phyloP scores from a whole-genome alignment of 2,329 filamentous ascomycete species.

The Lecanicillium sp. region DNA sequence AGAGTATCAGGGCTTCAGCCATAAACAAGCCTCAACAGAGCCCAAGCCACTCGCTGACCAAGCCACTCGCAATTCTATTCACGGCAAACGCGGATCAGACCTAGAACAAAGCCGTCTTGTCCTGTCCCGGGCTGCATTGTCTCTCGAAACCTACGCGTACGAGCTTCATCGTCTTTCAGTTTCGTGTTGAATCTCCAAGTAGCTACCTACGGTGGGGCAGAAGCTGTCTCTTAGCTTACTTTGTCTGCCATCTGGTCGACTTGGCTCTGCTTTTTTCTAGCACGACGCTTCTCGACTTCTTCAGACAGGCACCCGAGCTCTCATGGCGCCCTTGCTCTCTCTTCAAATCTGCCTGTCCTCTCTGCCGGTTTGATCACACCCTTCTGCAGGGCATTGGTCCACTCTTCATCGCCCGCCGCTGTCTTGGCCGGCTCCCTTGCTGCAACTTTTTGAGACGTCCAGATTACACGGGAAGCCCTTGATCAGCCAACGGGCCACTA shows the following conservation, averaged over 20 bases:
- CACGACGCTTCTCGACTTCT: neutral
- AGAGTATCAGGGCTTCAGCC: no score
- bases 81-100: no score
- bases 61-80: no score
- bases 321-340: neutral
- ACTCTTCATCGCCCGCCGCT: neutral
- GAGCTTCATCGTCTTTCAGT: no score
- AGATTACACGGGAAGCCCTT: neutral
- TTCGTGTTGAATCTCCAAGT: no score
- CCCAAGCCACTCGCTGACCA: no score
- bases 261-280: neutral
- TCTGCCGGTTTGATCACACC: neutral
- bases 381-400: neutral
- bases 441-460: neutral
- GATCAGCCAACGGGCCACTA: neutral
- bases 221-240: constrained; percentile 2
- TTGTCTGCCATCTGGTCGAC: neutral
- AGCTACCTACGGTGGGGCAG: constrained; percentile 8
- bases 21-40: no score
- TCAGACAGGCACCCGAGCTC: neutral
- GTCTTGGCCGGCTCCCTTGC: neutral
- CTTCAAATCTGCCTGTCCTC: neutral
- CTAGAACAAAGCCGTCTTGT: no score
- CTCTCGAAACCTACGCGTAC: no score
- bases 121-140: no score